These are phyloP conservation scores for Penicillium desertorum DNA, from an alignment of 495 filamentous ascomycete species.

Conservation along the genomic window DNA sequence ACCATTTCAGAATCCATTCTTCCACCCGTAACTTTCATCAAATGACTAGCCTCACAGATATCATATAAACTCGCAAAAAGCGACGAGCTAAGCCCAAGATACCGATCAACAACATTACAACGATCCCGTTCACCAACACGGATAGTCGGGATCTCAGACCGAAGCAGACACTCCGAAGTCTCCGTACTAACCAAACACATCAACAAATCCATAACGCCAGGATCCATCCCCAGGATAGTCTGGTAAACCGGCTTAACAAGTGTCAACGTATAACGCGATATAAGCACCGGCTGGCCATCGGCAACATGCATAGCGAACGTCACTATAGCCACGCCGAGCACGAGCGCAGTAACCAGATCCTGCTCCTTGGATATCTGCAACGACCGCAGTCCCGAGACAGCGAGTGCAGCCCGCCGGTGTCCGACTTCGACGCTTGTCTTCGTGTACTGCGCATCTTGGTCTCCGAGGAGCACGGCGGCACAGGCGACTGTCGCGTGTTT, in stretches of 20 bases:
- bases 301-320: slow-evolving; percentile 28
- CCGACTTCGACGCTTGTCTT: slow-evolving; percentile 14
- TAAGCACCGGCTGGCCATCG: slow-evolving; percentile 20
- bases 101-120: slow-evolving; percentile 17
- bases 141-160: slow-evolving; percentile 16
- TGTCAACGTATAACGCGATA: slow-evolving; percentile 19
- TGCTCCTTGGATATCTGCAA: slow-evolving; percentile 10
- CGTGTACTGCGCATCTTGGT: slow-evolving; percentile 11
- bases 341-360: slow-evolving; percentile 15
- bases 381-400: slow-evolving; percentile 19
- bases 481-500: slow-evolving; percentile 22
- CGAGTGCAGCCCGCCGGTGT: slow-evolving; percentile 19
- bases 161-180: slow-evolving; percentile 21
- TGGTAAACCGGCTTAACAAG: slow-evolving; percentile 16
- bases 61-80: slow-evolving; percentile 19
- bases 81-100: slow-evolving; percentile 20
- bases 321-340: slow-evolving; percentile 21
- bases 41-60: slow-evolving; percentile 11
- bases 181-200: slow-evolving; percentile 26
- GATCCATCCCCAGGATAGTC: slow-evolving; percentile 1
- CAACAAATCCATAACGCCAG: slow-evolving; percentile 16
- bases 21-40: not conserved
- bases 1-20: not conserved
- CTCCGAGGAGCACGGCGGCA: slow-evolving; percentile 20
- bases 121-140: slow-evolving; percentile 10